These are phyloP conservation scores for Cetraspora pellucida DNA, from an alignment of 192 early-diverging fungal genomes.

Conservation along the genomic window DNA sequence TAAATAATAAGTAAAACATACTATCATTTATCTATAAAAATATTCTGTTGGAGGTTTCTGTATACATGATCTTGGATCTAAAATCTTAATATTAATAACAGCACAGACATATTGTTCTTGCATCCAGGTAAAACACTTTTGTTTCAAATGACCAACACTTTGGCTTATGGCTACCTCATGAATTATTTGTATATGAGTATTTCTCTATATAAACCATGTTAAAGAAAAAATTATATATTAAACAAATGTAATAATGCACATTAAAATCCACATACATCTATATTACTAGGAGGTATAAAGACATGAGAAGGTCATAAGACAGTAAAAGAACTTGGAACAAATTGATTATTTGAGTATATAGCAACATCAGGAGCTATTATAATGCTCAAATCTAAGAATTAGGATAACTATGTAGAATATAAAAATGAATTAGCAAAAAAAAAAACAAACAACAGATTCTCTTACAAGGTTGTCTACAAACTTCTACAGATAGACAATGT, in stretches of 20 bases:
- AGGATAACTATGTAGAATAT: conserved; percentile 11
- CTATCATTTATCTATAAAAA: conserved; percentile 25
- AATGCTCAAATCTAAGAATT: background rate
- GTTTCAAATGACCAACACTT: background rate
- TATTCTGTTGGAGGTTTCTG: conserved; percentile 9
- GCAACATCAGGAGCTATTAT: background rate
- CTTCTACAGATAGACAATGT: background rate
- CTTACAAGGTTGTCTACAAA: background rate
- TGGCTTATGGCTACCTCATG: conserved; percentile 1
- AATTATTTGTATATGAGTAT: conserved; percentile 4
- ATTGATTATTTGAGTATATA: background rate
- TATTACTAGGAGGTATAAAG: conserved; percentile 2
- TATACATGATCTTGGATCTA: background rate
- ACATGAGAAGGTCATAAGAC: conserved; percentile 8
- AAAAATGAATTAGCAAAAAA: conserved; percentile 2
- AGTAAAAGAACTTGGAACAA: conserved; percentile 8
- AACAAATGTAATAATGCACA: conserved; percentile 23
- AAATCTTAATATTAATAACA: conserved; percentile 18
- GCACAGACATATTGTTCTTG: conserved; percentile 1
- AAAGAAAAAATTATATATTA: background rate
- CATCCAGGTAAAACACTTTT: conserved; percentile 14
- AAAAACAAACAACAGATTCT: conserved; percentile 13
- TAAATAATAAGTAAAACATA: conserved; percentile 25
- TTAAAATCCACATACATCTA: conserved; percentile 16
- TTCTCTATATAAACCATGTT: conserved; percentile 21